These are phyloP conservation scores for Abrus precatorius DNA, from an alignment of 306 rosid genomes.

Conservation along the genomic window DNA sequence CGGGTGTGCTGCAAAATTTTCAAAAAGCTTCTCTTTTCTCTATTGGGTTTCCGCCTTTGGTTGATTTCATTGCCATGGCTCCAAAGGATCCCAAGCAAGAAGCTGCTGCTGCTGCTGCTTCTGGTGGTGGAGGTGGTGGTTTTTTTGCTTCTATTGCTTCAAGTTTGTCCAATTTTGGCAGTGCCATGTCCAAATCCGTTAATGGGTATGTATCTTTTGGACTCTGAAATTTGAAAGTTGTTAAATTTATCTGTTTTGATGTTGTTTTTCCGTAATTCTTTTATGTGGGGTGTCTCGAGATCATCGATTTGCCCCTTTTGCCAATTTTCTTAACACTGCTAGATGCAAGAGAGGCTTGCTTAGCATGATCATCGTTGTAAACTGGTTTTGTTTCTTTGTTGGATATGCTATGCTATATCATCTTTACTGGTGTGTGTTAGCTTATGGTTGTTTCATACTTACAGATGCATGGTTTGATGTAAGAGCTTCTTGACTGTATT, in stretches of 20 bases:
- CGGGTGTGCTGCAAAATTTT: constrained; percentile 12
- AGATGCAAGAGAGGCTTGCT: constrained; percentile 28
- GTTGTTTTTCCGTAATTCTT: constrained; percentile 18
- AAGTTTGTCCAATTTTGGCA: constrained; percentile 67
- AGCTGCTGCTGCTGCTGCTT: constrained; percentile 34
- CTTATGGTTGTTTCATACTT: constrained; percentile 30
- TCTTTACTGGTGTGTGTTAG: constrained; percentile 23
- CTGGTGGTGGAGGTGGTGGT: constrained; percentile 66
- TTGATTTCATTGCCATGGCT: constrained; percentile 60
- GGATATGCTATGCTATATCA: constrained; percentile 9
- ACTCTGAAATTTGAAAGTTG: not conserved
- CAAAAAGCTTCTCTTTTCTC: constrained; percentile 37
- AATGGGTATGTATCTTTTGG: constrained; percentile 60
- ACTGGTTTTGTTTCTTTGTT: constrained; percentile 8
- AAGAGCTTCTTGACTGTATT: not conserved
- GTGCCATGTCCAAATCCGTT: constrained; percentile 76
- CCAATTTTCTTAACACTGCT: not conserved
- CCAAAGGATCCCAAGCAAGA: constrained; percentile 73
- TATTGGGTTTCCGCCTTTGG: constrained; percentile 24
- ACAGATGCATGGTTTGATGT: constrained; percentile 24
- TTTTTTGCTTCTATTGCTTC: constrained; percentile 80
- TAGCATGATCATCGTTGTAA: constrained; percentile 28
- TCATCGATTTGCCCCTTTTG: constrained; percentile 12
- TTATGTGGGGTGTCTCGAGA: constrained; percentile 14
- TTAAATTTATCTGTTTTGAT: constrained; percentile 1